Percentiles rank a stretch among this genome's conserved stretches.
Conservation (phyloP, 2,329 filamentous ascomycete genomes). For the Fusarium nisikadoi region DNA sequence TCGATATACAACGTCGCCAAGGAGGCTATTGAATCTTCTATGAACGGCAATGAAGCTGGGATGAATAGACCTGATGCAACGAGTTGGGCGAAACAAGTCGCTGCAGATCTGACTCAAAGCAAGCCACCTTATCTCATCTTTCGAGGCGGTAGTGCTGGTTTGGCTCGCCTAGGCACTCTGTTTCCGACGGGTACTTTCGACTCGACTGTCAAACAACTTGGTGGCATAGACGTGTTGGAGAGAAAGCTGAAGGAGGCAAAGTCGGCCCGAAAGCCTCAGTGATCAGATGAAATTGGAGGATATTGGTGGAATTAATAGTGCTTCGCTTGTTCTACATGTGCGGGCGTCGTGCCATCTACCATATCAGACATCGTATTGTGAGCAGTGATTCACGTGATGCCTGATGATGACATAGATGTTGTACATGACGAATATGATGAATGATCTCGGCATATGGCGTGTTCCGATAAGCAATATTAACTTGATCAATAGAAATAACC, state of each 20-base stretch:
- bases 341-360: fast-evolving
- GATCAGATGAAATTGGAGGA: fast-evolving
- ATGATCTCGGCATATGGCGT: not conserved
- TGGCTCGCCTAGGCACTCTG: not conserved
- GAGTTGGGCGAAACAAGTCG: conserved; percentile 33
- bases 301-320: fast-evolving
- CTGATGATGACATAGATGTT: conserved; percentile 19
- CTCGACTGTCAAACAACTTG: conserved; percentile 13
- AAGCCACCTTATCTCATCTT: conserved; percentile 27
- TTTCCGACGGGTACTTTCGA: conserved; percentile 24
- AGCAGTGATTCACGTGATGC: conserved; percentile 9
- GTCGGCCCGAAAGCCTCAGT: not conserved
- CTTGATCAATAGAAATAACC: fast-evolving
- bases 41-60: conserved; percentile 5
- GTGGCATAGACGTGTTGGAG: conserved; percentile 29
- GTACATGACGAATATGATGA: conserved; percentile 21
- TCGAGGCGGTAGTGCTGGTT: conserved; percentile 15
- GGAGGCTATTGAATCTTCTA: conserved; percentile 17
- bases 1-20: conserved; percentile 34
- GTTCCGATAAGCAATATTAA: not conserved
- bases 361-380: not conserved
- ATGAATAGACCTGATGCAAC: not conserved
- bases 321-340: not conserved
- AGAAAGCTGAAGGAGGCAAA: conserved; percentile 11
- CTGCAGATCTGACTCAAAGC: conserved; percentile 18